phyloP scores from a whole-genome alignment of 1,139 yeast species.

The Suhomyces taliae region DNA sequence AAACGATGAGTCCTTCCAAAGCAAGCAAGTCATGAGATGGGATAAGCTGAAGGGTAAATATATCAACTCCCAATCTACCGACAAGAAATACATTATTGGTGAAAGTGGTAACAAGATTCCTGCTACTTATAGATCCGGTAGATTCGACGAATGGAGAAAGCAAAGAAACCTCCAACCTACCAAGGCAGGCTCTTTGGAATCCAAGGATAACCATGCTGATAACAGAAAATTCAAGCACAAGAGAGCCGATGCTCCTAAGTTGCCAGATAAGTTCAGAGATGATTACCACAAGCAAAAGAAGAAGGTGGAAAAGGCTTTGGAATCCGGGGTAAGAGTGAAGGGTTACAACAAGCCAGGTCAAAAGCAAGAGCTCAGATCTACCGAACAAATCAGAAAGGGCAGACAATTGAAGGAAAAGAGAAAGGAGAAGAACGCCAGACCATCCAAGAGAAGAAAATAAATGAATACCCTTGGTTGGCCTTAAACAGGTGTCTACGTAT shows the following conservation, averaged over 20 bases:
- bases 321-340: slow-evolving; percentile 69
- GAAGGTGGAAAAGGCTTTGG: slow-evolving; percentile 79
- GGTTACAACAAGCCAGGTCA: slow-evolving; percentile 60
- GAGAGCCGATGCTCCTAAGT: slow-evolving; percentile 74
- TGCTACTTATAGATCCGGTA: slow-evolving; percentile 88
- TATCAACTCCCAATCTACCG: slow-evolving; percentile 76
- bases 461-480: too few relatives aligned
- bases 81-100: slow-evolving; percentile 85
- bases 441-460: slow-evolving; percentile 36
- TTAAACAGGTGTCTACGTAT: too few relatives aligned
- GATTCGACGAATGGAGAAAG: slow-evolving; percentile 87
- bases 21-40: slow-evolving; percentile 82
- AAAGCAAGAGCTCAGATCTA: slow-evolving; percentile 61
- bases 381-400: slow-evolving; percentile 77
- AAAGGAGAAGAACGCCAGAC: slow-evolving; percentile 85
- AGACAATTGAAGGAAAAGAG: slow-evolving; percentile 71
- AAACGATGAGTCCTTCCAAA: slow-evolving; percentile 70
- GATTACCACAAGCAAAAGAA: slow-evolving; percentile 82
- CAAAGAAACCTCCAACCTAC: slow-evolving; percentile 57
- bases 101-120: slow-evolving; percentile 94
- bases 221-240: slow-evolving; percentile 70
- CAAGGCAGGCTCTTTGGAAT: slow-evolving; percentile 56
- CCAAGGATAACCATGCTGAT: slow-evolving; percentile 21
- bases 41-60: slow-evolving; percentile 93
- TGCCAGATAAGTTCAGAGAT: slow-evolving; percentile 87